Evolutionary conservation across 208 protist species (phyloP), one percentile per base, ranked within the genome.

Genomic region (Naegleria lovaniensis): DNA sequence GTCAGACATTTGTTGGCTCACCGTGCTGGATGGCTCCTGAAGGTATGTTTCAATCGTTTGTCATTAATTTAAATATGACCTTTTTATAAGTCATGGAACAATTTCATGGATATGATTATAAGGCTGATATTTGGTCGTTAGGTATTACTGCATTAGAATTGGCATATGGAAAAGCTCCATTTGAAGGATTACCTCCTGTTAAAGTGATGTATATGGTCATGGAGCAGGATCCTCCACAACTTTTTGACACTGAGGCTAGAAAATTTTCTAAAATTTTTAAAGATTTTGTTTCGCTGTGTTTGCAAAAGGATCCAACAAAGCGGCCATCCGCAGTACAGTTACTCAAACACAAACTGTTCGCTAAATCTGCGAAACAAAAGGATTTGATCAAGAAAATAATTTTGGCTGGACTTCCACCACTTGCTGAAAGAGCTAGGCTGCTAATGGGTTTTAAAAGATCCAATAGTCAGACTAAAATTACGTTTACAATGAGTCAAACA

Each of bases 121-220:
- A 91, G 39, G 38, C 91, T n/a, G 96, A 97, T 92, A 95, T 97
- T 29, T 97, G 96, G 96, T 93, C 93, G 4, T 84, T 97, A 0
- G 96, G 96, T 84, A 97, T 97, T 75, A 96, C 95, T 6, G 91
- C 93, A 0, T 96, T 97, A 41, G 96, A 97, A 55, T 89, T 97
- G 89, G 94, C 95, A 33, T 88, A 96, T 67, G 93, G 92, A 79
- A 88, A 92, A 33, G 93, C 96, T 79, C 96, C 96, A 2, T 90
- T 92, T 25, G 86, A 93, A 85, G 94, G 96, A 55, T 59, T 95
- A 48, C 94, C 95, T 85, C 95, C 95, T 25, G 95, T 97, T 92
- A 92, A 95, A 36, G 96, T 88, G 89, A 95, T 52, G 96, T 97
- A 51, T 90, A 93, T 11, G 94, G 93, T 5, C 11, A 75, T 29